Evolutionary conservation across 2,329 filamentous ascomycete species (phyloP).

Genomic region (Fusarium sarcochroum): DNA sequence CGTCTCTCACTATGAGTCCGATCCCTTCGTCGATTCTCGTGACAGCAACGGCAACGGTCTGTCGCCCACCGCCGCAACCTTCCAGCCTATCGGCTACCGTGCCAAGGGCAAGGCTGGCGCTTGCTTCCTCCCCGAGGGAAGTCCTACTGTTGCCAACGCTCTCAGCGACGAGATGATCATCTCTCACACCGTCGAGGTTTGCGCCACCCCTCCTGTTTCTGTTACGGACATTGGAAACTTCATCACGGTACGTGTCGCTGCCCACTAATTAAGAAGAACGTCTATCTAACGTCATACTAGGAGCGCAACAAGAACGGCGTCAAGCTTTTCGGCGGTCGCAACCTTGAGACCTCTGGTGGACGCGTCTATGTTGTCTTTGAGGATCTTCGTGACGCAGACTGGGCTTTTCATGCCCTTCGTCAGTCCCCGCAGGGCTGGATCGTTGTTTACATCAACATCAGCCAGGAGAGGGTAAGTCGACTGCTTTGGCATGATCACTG

Average conservation of each 20-base stretch:
- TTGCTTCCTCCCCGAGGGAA: slow-evolving; percentile 32
- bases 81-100: slow-evolving; percentile 62
- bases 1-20: slow-evolving; percentile 56
- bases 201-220: slow-evolving; percentile 51
- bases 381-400: slow-evolving; percentile 72
- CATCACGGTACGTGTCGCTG: slow-evolving; percentile 58
- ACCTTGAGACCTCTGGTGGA: slow-evolving; percentile 55
- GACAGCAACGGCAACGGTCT: slow-evolving; percentile 60
- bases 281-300: slow-evolving; percentile 50
- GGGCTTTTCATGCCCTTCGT: slow-evolving; percentile 62
- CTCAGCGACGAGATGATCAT: slow-evolving; percentile 64
- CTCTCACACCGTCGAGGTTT: slow-evolving; percentile 62
- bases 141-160: slow-evolving; percentile 50
- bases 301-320: slow-evolving; percentile 54
- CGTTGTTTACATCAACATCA: slow-evolving; percentile 44
- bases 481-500: neutral
- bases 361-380: slow-evolving; percentile 69
- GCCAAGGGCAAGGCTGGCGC: slow-evolving; percentile 9
- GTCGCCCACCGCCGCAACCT: slow-evolving; percentile 74
- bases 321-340: slow-evolving; percentile 56
- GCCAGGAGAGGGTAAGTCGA: slow-evolving; percentile 27
- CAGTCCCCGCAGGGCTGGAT: slow-evolving; percentile 62
- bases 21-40: slow-evolving; percentile 66
- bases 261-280: neutral
- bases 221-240: slow-evolving; percentile 59